These are phyloP conservation scores for Apiotrichum laibachii DNA, from an alignment of 1,284 basidiomycete genomes.

Conservation along the genomic window DNA sequence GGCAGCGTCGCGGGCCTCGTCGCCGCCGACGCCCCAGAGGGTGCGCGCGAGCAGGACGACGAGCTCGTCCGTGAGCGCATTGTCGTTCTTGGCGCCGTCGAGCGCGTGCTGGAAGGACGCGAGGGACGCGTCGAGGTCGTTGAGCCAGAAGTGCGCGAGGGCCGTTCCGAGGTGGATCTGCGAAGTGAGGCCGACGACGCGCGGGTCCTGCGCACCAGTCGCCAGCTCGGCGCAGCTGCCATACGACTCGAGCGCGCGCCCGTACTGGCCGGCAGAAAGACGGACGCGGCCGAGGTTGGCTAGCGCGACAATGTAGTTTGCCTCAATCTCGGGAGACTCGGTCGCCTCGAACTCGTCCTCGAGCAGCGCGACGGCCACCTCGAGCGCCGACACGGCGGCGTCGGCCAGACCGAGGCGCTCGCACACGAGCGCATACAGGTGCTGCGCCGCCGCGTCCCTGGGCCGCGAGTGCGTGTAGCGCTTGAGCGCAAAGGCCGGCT, in stretches of 20 bases:
- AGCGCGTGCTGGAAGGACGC: constrained; percentile 66
- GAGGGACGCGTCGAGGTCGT: constrained; percentile 64
- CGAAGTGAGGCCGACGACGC: constrained; percentile 33
- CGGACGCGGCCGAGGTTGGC: constrained; percentile 76
- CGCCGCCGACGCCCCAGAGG: constrained; percentile 73
- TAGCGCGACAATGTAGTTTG: constrained; percentile 76
- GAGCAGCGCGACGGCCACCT: constrained; percentile 62
- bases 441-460: constrained; percentile 69
- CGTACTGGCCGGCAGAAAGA: constrained; percentile 61
- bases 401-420: constrained; percentile 75
- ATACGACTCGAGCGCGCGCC: constrained; percentile 66
- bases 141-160: constrained; percentile 66
- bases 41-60: constrained; percentile 72
- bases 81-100: constrained; percentile 56
- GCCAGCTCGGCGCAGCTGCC: constrained; percentile 69
- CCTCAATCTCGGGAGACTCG: constrained; percentile 74
- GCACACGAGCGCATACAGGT: constrained; percentile 80
- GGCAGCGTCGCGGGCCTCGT: constrained; percentile 71
- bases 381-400: constrained; percentile 64
- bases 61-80: constrained; percentile 63
- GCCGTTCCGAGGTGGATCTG: constrained; percentile 72
- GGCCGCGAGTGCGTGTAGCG: constrained; percentile 71
- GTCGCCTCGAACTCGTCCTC: constrained; percentile 84
- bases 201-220: constrained; percentile 42
- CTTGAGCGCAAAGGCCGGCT: constrained; percentile 72